A percentile compares a stretch with the other conserved stretches of the same genome.
These are phyloP conservation scores for Cylindrotheca closterium DNA, from an alignment of 108 stramenopile species.

Conservation along the genomic window DNA sequence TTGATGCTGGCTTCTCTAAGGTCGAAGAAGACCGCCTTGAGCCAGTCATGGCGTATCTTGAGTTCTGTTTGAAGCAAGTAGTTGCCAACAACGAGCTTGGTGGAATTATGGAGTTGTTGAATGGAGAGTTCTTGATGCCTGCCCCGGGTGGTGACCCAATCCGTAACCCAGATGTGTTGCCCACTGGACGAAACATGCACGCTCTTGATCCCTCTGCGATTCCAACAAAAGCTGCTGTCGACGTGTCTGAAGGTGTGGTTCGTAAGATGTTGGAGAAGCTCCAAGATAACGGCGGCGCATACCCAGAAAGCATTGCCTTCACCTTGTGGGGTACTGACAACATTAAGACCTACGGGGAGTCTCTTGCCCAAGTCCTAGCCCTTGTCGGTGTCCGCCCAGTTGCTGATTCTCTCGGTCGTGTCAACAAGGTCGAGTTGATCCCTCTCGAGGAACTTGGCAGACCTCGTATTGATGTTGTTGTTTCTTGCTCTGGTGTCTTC, in stretches of 20 bases:
- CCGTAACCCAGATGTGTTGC: slow-evolving; percentile 95
- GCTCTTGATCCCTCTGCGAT: slow-evolving; percentile 95
- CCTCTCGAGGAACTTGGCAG: slow-evolving; percentile 95
- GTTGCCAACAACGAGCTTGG: slow-evolving; percentile 97
- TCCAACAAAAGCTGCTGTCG: slow-evolving; percentile 92
- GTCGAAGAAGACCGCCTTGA: slow-evolving; percentile 79
- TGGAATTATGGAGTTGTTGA: slow-evolving; percentile 90
- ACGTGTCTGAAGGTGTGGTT: slow-evolving; percentile 85
- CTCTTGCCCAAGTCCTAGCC: slow-evolving; percentile 91
- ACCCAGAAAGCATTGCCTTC: slow-evolving; percentile 94
- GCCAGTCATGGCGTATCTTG: slow-evolving; percentile 88
- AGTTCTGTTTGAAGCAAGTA: slow-evolving; percentile 96
- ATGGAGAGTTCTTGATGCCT: slow-evolving; percentile 94
- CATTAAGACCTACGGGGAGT: slow-evolving; percentile 98
- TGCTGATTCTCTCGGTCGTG: slow-evolving; percentile 93
- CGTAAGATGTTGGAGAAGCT: slow-evolving; percentile 92
- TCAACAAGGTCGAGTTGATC: slow-evolving; percentile 97
- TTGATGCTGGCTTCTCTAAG: slow-evolving; percentile 83
- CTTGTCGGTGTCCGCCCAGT: slow-evolving; percentile 93
- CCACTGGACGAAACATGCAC: slow-evolving; percentile 96
- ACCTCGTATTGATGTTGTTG: slow-evolving; percentile 95
- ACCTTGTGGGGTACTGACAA: slow-evolving; percentile 98
- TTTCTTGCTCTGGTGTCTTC: slow-evolving; percentile 97
- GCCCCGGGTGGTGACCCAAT: slow-evolving; percentile 97
- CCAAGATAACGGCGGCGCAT: slow-evolving; percentile 68